Base-by-base conservation (phyloP, 1,284 basidiomycete species). In the Sporisorium exsertum region DNA sequence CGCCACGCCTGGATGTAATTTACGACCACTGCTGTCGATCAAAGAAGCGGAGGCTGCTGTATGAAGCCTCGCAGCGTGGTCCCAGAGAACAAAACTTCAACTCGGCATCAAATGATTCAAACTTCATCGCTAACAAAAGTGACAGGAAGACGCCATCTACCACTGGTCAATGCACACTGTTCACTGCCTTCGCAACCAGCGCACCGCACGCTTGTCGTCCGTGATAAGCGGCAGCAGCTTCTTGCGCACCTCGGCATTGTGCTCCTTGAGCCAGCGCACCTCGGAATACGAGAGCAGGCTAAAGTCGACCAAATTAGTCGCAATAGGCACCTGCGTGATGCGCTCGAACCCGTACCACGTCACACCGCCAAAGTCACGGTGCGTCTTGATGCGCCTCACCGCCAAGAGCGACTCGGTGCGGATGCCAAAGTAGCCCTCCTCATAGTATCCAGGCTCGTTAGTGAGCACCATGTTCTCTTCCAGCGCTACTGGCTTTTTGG, bases 281-380 rank as follows among this genome's bases (percentile, higher is more conserved):
- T 87, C 86, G 3, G 64, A 56, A 5, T 64, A 69, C 5, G 72
- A 73, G 3, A 87, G 72, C 42, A 87, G 60, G 10, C 50, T 45
- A 33, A 43, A 74, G 45, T 86, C 82, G 15, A 87, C 80, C 54
- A 87, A 58, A 40, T 66, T 68, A 10, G 79, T 79, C 16, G 74
- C 78, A 50, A 81, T 80, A 26, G 84, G 79, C 26, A 86, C 86
- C 37, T 74, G 80, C 2, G 86, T 87, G 59, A 87, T 60, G 10
- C 84, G 64, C 73, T 87, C 86, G 51, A 87, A 86, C 3, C 81
- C 80, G 24, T 83, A 76, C 86, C 86, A 87, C 8, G 61, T 35
- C 29, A 52, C 58, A 7, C 69, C 74, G 18, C 79, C 79, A 51
- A 81, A 84, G 37, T 65, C 73, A 35, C 80, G 77, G 52, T 77